A percentile compares a stretch with the other conserved stretches of the same genome.
phyloP scores from a whole-genome alignment of 2,329 filamentous ascomycete species.

The Fusarium devonianum region DNA sequence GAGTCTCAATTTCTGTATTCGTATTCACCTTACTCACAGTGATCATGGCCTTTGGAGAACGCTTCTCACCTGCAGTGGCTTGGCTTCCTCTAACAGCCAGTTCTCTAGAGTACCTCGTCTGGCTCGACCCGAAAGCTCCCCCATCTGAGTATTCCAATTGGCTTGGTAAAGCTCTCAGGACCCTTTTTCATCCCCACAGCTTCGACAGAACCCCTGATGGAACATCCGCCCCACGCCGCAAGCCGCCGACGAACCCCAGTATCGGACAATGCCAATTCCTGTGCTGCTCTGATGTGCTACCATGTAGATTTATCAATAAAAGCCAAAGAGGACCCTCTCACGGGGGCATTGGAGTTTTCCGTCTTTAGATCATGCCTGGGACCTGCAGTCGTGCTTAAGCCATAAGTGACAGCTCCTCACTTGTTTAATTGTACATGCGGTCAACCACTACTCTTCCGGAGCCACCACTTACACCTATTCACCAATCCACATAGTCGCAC shows the following conservation, averaged over 20 bases:
- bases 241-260: conserved; percentile 29
- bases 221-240: conserved; percentile 30
- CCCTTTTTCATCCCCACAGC: conserved; percentile 18
- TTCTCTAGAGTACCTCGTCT: too few species aligned
- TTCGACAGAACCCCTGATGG: conserved; percentile 22
- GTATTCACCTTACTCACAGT: conserved; percentile 17
- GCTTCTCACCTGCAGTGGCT: too few species aligned
- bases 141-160: conserved; percentile 21
- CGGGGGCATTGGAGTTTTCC: neutral
- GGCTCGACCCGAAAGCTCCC: conserved; percentile 6
- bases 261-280: conserved; percentile 28
- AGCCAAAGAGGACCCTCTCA: conserved; percentile 10
- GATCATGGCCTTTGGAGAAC: too few species aligned
- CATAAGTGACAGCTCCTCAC: neutral
- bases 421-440: conserved; percentile 18
- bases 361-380: neutral
- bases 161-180: conserved; percentile 14
- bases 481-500: neutral
- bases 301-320: conserved; percentile 23
- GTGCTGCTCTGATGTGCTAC: conserved; percentile 3
- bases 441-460: neutral
- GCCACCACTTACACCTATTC: conserved; percentile 3
- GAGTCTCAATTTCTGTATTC: conserved; percentile 17
- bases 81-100: conserved; percentile 7
- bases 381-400: neutral